phyloP scores from a whole-genome alignment of 2,329 filamentous ascomycete species.

The Colletotrichum godetiae region DNA sequence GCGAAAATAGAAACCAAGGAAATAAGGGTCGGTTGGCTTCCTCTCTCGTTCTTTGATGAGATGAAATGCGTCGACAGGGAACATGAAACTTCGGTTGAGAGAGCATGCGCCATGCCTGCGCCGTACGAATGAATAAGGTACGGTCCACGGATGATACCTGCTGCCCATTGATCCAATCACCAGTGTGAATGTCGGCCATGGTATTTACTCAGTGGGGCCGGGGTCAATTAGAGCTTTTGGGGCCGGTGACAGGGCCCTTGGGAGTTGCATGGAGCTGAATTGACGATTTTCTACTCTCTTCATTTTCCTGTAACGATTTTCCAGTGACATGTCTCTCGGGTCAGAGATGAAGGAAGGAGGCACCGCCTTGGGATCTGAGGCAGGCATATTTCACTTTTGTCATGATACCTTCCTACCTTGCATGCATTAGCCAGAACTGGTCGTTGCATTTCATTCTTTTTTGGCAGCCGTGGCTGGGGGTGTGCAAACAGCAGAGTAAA shows the following conservation, averaged over 20 bases:
- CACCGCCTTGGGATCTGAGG: neutral
- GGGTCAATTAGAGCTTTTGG: neutral
- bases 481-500: neutral
- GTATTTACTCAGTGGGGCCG: neutral
- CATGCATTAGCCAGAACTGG: neutral
- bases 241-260: neutral
- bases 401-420: neutral
- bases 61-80: conserved; percentile 29
- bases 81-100: conserved; percentile 32
- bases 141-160: too few species aligned
- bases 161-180: too few species aligned
- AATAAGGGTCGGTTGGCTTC: neutral
- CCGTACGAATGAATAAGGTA: neutral
- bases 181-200: neutral
- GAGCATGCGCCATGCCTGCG: conserved; percentile 1
- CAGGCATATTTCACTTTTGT: neutral
- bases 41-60: conserved; percentile 4
- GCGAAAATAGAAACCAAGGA: conserved; percentile 29
- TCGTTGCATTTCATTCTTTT: neutral
- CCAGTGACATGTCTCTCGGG: neutral
- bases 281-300: neutral
- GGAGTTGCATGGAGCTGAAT: neutral
- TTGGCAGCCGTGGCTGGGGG: neutral
- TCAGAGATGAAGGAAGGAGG: neutral
- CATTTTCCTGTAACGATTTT: neutral